These are phyloP conservation scores for Pseudogymnoascus sp. DNA, from an alignment of 2,329 filamentous ascomycete genomes.

Conservation along the genomic window DNA sequence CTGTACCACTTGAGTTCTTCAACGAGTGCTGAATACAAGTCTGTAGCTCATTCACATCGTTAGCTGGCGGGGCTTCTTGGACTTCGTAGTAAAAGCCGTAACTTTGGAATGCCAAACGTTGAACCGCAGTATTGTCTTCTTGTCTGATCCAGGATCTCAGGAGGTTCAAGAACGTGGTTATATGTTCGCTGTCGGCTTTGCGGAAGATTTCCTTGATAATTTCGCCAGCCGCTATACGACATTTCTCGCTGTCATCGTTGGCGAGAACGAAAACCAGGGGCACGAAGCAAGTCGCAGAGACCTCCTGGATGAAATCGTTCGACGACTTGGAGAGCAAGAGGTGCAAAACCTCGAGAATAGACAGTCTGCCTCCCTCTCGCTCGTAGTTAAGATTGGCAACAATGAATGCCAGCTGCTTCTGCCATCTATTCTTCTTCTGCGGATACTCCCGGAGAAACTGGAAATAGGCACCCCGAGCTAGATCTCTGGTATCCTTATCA, in stretches of 20 bases:
- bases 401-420: conserved; percentile 81
- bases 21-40: conserved; percentile 47
- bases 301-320: conserved; percentile 72
- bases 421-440: conserved; percentile 80
- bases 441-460: conserved; percentile 94
- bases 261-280: conserved; percentile 77
- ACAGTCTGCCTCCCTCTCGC: conserved; percentile 78
- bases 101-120: conserved; percentile 67
- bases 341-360: conserved; percentile 86
- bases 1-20: conserved; percentile 40
- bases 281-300: conserved; percentile 74
- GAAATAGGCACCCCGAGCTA: conserved; percentile 83
- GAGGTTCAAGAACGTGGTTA: conserved; percentile 61
- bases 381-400: conserved; percentile 87
- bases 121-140: conserved; percentile 61
- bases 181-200: conserved; percentile 64
- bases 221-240: conserved; percentile 71
- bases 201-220: conserved; percentile 76
- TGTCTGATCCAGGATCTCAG: conserved; percentile 71
- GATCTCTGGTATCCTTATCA: conserved; percentile 76
- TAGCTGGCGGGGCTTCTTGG: conserved; percentile 45
- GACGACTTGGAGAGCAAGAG: conserved; percentile 79
- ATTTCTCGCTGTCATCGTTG: conserved; percentile 83
- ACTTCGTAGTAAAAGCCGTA: conserved; percentile 79
- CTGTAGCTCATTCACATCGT: conserved; percentile 49